Evolutionary conservation across 306 rosid species (phyloP).

Genomic region (Prunus mongolica): DNA sequence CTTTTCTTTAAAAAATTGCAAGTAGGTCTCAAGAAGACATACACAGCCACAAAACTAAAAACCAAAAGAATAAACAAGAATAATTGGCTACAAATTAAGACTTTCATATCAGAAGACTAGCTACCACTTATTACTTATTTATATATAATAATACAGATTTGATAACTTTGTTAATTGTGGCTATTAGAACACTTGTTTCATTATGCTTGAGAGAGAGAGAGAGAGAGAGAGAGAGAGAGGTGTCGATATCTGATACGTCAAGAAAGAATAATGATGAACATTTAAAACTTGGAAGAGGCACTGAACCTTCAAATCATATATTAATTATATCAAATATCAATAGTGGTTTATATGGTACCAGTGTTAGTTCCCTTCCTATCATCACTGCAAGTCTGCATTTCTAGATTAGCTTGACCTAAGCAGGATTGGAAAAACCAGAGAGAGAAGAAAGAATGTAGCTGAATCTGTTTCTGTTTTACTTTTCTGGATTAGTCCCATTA

Average conservation of each 20-base stretch:
- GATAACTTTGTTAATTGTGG: background rate
- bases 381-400: background rate
- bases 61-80: constrained; percentile 14
- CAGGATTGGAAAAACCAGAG: background rate
- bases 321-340: background rate
- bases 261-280: constrained; percentile 9
- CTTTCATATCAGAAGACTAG: constrained; percentile 12
- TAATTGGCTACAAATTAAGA: constrained; percentile 4
- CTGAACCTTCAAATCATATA: constrained; percentile 26
- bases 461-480: background rate
- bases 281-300: constrained; percentile 12
- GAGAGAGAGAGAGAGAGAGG: constrained; percentile 20
- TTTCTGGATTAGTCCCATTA: background rate
- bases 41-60: constrained; percentile 10
- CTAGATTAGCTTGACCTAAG: background rate
- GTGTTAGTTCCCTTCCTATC: constrained; percentile 56
- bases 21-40: constrained; percentile 39
- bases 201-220: constrained; percentile 7
- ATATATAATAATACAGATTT: constrained; percentile 3
- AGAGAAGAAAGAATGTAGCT: background rate
- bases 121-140: constrained; percentile 25
- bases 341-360: constrained; percentile 8
- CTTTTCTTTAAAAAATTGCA: constrained; percentile 20
- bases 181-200: background rate
- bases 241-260: constrained; percentile 38